Evolutionary conservation across 1,139 yeast genomes (phyloP).

Genomic region (Pichia sp.): DNA sequence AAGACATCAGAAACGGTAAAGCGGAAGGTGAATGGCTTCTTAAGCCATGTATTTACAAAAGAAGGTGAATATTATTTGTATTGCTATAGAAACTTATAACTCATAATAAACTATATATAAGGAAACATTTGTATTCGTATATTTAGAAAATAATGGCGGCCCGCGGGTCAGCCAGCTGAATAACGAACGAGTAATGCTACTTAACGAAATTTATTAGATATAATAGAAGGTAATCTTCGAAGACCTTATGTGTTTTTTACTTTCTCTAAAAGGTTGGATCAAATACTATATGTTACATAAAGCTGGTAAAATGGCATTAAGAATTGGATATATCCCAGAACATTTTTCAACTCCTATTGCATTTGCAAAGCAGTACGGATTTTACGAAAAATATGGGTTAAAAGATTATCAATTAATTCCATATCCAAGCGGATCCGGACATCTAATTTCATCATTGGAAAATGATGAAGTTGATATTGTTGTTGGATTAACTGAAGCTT

Average conservation of each 20-base stretch:
- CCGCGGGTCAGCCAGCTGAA: no score
- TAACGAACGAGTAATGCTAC: no score
- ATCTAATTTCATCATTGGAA: conserved; percentile 67
- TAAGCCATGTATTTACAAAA: conserved; percentile 92
- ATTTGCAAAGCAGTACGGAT: conserved; percentile 60
- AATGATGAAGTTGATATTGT: conserved; percentile 65
- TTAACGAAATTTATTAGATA: no score
- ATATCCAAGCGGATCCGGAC: conserved; percentile 84
- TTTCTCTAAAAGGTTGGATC: no score
- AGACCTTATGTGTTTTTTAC: no score
- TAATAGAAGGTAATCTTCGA: no score
- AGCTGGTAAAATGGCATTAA: conserved; percentile 26
- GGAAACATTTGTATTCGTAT: no score
- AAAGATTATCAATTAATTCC: conserved; percentile 56
- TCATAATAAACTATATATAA: no score
- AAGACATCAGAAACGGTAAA: conserved; percentile 41
- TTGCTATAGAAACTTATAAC: no score
- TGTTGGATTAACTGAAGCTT: conserved; percentile 87
- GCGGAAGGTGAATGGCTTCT: conserved; percentile 86
- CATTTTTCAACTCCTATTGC: conserved; percentile 85
- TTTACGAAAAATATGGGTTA: conserved; percentile 40
- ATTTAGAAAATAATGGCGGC: no score
- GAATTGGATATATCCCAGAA: conserved; percentile 83
- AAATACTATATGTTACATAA: neutral
- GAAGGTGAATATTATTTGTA: conserved; percentile 38